These are phyloP conservation scores for Euptelea pleiosperma DNA, from an alignment of 164 flowering plant genomes.

Conservation along the genomic window DNA sequence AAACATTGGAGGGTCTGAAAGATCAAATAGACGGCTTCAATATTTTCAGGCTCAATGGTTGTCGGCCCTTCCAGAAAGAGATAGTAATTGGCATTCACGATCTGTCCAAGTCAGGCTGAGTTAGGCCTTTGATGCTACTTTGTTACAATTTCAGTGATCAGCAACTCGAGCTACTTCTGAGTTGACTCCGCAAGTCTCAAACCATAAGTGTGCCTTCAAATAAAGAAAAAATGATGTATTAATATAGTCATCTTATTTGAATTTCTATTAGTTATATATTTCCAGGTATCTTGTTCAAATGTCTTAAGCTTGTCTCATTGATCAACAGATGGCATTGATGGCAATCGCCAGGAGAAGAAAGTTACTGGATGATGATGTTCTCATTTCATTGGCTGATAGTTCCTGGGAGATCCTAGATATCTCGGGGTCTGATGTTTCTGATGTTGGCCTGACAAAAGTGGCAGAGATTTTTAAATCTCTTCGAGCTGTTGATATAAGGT, in stretches of 20 bases:
- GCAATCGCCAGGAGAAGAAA: constrained; percentile 83
- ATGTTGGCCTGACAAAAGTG: constrained; percentile 61
- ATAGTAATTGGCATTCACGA: too few relatives aligned
- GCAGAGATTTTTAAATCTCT: constrained; percentile 52
- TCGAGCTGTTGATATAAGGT: constrained; percentile 84
- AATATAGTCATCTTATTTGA: neutral
- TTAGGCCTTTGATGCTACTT: too few relatives aligned
- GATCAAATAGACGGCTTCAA: too few relatives aligned
- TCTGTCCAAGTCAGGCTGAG: too few relatives aligned
- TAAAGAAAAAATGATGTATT: neutral
- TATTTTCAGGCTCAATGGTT: too few relatives aligned
- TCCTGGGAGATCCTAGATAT: constrained; percentile 85
- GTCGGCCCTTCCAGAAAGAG: too few relatives aligned
- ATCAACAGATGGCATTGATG: constrained; percentile 55
- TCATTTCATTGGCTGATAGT: constrained; percentile 68
- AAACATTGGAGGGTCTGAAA: too few relatives aligned
- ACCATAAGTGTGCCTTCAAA: too few relatives aligned
- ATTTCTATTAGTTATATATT: neutral
- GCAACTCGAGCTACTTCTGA: too few relatives aligned
- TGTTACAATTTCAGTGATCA: too few relatives aligned
- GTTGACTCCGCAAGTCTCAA: too few relatives aligned
- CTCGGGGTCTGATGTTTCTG: constrained; percentile 81
- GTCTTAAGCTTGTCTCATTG: constrained; percentile 11
- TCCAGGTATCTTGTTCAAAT: neutral
- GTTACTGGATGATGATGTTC: constrained; percentile 63